phyloP scores from a whole-genome alignment of 371 early-diverging fungal species.

The Blakeslea trispora region DNA sequence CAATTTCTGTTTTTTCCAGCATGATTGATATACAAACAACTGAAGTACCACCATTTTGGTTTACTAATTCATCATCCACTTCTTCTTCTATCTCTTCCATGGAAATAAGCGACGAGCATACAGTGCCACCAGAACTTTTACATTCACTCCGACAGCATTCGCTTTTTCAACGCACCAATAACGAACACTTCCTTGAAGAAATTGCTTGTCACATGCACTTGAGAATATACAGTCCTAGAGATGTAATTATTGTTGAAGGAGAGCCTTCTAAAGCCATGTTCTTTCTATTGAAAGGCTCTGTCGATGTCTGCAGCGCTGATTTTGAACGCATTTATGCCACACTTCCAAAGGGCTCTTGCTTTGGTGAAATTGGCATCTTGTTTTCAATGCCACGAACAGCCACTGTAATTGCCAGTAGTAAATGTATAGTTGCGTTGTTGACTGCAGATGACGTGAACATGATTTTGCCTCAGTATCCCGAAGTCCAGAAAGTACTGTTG shows the following conservation, averaged over 20 bases:
- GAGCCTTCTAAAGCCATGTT: constrained; percentile 85
- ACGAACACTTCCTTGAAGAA: constrained; percentile 39
- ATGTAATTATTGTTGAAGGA: constrained; percentile 70
- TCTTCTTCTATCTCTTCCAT: constrained; percentile 5
- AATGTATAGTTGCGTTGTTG: constrained; percentile 68
- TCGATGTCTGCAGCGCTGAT: constrained; percentile 78
- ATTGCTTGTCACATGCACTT: constrained; percentile 50
- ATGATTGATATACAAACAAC: constrained; percentile 24
- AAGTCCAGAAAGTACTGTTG: constrained; percentile 55
- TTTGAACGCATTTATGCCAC: constrained; percentile 77
- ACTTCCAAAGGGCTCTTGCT: constrained; percentile 68
- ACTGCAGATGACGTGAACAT: constrained; percentile 58
- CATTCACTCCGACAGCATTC: constrained; percentile 44
- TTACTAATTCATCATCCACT: constrained; percentile 5
- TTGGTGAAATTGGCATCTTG: constrained; percentile 84
- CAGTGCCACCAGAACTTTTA: constrained; percentile 40
- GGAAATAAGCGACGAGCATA: constrained; percentile 10
- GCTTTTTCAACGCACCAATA: constrained; percentile 45
- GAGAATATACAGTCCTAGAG: constrained; percentile 57
- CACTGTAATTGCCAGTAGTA: constrained; percentile 73
- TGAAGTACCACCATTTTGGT: constrained; percentile 7
- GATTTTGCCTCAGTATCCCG: constrained; percentile 55
- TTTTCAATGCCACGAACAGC: constrained; percentile 82
- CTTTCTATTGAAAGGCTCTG: constrained; percentile 78
- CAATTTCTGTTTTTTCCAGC: constrained; percentile 6